A percentile compares a stretch with the other conserved stretches of the same genome.
These are phyloP conservation scores for Lentinula boryana DNA, from an alignment of 768 basidiomycete genomes.

Conservation along the genomic window DNA sequence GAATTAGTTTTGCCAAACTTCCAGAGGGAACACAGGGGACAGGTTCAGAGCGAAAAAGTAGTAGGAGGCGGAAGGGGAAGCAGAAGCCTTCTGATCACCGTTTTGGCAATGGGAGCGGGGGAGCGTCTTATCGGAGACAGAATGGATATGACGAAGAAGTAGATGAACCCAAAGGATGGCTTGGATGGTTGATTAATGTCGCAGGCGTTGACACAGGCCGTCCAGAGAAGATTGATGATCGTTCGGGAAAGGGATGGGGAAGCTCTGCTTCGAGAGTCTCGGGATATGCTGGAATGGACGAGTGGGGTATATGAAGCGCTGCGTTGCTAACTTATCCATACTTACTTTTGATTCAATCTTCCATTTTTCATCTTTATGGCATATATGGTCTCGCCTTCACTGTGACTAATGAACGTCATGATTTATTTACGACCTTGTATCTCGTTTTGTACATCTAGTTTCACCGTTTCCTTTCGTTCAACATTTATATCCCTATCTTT, in stretches of 20 bases:
- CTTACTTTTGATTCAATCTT: background rate
- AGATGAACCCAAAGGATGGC: background rate
- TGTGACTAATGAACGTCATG: background rate
- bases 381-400: background rate
- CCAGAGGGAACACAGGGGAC: slow-evolving; percentile 29
- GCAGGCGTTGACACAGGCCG: background rate
- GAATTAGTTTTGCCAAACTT: slow-evolving; percentile 74
- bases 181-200: background rate
- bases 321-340: background rate
- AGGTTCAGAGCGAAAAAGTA: background rate
- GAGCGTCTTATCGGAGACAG: background rate
- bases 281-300: background rate
- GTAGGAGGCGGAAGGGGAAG: slow-evolving; percentile 1
- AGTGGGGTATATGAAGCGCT: background rate
- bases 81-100: background rate
- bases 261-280: background rate
- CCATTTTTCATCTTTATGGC: background rate
- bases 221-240: background rate
- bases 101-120: background rate
- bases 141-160: background rate
- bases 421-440: background rate
- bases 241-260: background rate
- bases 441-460: background rate
- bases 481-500: background rate
- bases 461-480: background rate